phyloP scores from a whole-genome alignment of 177 flowering plant genomes.

The Tripterygium wilfordii region DNA sequence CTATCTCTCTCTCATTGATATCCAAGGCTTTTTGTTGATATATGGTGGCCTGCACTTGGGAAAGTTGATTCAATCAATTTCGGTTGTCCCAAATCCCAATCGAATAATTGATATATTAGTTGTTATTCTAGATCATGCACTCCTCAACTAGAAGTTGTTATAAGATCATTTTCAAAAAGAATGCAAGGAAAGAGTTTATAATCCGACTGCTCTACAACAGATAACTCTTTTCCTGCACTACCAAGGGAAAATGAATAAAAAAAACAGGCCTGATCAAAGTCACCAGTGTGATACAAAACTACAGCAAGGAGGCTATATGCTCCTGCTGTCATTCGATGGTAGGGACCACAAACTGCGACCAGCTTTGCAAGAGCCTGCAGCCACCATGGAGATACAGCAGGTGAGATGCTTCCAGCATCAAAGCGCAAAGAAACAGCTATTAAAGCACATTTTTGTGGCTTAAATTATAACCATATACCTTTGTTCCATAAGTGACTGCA shows the following conservation, averaged over 20 bases:
- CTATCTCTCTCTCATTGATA: slow-evolving; percentile 96
- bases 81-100: no score
- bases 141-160: no score
- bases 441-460: no score
- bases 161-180: no score
- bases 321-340: slow-evolving; percentile 99
- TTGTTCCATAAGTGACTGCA: slow-evolving; percentile 93
- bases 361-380: slow-evolving; percentile 90
- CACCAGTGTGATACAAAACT: slow-evolving; percentile 97
- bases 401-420: not conserved
- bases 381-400: slow-evolving; percentile 5
- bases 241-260: not conserved
- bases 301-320: slow-evolving; percentile 99
- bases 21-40: slow-evolving; percentile 98
- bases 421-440: no score
- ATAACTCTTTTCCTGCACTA: no score
- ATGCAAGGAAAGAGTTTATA: no score
- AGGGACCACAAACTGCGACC: slow-evolving; percentile 98
- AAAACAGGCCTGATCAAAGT: slow-evolving; percentile 86
- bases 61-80: not conserved
- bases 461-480: slow-evolving; percentile 53
- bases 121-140: no score
- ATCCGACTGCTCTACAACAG: no score
- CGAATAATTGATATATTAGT: no score
- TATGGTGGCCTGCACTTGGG: slow-evolving; percentile 72